These are phyloP conservation scores for Cercospora sp. DNA, from an alignment of 2,329 filamentous ascomycete genomes.

Conservation along the genomic window DNA sequence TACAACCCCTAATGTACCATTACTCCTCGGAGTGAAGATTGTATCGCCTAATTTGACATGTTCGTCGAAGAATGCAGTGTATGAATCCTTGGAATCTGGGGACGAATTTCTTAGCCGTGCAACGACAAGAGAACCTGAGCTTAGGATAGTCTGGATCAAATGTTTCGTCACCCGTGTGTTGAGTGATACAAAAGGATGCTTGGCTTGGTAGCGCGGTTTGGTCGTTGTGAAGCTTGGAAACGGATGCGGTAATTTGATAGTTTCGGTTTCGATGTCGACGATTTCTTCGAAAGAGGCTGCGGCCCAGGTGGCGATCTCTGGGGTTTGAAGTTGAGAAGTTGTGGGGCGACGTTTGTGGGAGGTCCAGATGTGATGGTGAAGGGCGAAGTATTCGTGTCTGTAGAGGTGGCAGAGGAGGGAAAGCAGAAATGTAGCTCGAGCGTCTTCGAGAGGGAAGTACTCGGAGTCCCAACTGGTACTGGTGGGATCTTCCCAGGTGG, in stretches of 20 bases:
- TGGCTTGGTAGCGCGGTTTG: not conserved
- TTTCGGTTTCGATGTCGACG: not conserved
- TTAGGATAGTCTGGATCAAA: not conserved
- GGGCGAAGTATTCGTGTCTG: not conserved
- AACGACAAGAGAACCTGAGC: not conserved
- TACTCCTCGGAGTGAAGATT: not conserved
- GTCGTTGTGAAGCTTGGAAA: not conserved
- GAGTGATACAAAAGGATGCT: not conserved
- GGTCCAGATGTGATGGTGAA: not conserved
- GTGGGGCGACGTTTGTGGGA: not conserved
- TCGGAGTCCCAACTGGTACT: not conserved
- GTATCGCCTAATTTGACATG: not conserved
- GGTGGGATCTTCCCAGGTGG: not conserved
- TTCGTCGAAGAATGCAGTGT: not conserved
- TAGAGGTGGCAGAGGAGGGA: not conserved
- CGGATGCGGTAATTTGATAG: not conserved
- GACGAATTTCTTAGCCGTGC: not conserved
- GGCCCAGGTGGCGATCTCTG: not conserved
- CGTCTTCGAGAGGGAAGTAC: not conserved
- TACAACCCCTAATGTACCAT: not conserved
- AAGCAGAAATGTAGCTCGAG: no score
- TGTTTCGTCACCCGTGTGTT: not conserved
- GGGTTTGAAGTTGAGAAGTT: not conserved
- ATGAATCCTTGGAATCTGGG: not conserved
- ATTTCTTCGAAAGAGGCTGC: not conserved